Evolutionary conservation across 495 filamentous ascomycete species (phyloP).

Genomic region (Lasiosphaeriaceae sp.): DNA sequence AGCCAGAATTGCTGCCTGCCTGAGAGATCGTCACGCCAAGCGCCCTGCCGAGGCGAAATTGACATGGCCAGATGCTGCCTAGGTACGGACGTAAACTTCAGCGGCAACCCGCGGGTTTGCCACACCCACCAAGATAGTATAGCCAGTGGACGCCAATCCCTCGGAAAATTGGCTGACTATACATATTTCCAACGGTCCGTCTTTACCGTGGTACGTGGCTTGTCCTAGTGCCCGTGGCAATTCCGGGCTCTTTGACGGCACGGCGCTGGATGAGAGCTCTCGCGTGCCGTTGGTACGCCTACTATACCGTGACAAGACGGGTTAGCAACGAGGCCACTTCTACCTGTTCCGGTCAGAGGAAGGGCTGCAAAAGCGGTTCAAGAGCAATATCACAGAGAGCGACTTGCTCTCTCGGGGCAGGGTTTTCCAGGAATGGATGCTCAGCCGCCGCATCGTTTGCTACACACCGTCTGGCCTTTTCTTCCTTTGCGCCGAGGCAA

Average conservation of each 20-base stretch:
- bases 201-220: slow-evolving; percentile 8
- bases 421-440: slow-evolving; percentile 13
- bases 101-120: too few relatives aligned
- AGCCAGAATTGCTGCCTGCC: too few relatives aligned
- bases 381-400: not conserved
- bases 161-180: too few relatives aligned
- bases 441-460: slow-evolving; percentile 15
- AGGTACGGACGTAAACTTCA: too few relatives aligned
- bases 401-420: slow-evolving; percentile 12
- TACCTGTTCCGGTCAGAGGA: slow-evolving; percentile 3
- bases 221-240: not conserved
- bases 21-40: too few relatives aligned
- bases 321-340: slow-evolving; percentile 2
- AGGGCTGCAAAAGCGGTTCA: not conserved
- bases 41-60: too few relatives aligned
- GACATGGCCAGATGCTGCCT: too few relatives aligned
- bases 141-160: too few relatives aligned
- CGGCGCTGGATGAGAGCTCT: not conserved
- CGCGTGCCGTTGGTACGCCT: not conserved
- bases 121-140: too few relatives aligned
- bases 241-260: slow-evolving; percentile 7
- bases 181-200: slow-evolving; percentile 13
- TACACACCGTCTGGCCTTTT: slow-evolving; percentile 4
- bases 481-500: not conserved
- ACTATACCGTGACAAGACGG: not conserved